Percentiles rank a stretch among this genome's conserved stretches.
Evolutionary conservation across 768 basidiomycete genomes (phyloP).

Genomic region (Suillus subaureus): DNA sequence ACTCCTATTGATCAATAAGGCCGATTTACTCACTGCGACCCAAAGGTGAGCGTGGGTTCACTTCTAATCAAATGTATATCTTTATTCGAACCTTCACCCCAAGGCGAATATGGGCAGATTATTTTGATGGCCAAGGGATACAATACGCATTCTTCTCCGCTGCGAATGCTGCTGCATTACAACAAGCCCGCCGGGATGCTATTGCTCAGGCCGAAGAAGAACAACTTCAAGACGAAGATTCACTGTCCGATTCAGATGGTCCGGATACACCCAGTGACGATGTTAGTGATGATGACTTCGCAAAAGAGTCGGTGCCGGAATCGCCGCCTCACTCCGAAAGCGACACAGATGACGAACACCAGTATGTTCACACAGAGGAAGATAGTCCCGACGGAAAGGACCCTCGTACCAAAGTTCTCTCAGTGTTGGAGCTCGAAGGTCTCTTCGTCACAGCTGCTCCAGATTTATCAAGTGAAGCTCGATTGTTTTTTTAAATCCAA

Average conservation of each 20-base stretch:
- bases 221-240: slow-evolving; percentile 5
- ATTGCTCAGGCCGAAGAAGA: slow-evolving; percentile 29
- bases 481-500: neutral
- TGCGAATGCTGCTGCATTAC: slow-evolving; percentile 80
- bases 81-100: neutral
- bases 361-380: slow-evolving; percentile 57
- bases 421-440: slow-evolving; percentile 86
- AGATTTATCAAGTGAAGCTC: slow-evolving; percentile 58
- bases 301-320: slow-evolving; percentile 21
- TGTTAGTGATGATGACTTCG: slow-evolving; percentile 34
- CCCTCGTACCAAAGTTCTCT: slow-evolving; percentile 73
- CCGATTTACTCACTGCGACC: slow-evolving; percentile 83
- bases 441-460: slow-evolving; percentile 77
- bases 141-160: slow-evolving; percentile 94
- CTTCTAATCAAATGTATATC: neutral
- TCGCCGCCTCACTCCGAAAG: slow-evolving; percentile 30
- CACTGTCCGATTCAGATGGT: slow-evolving; percentile 31
- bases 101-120: slow-evolving; percentile 89
- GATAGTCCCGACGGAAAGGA: slow-evolving; percentile 55
- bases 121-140: slow-evolving; percentile 76
- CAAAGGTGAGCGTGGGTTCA: slow-evolving; percentile 64
- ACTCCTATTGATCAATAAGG: slow-evolving; percentile 92
- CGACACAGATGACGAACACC: slow-evolving; percentile 38
- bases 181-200: slow-evolving; percentile 67
- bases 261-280: slow-evolving; percentile 29